Evolutionary conservation across 2,329 filamentous ascomycete species (phyloP).

Genomic region (Podosphaera fusca): DNA sequence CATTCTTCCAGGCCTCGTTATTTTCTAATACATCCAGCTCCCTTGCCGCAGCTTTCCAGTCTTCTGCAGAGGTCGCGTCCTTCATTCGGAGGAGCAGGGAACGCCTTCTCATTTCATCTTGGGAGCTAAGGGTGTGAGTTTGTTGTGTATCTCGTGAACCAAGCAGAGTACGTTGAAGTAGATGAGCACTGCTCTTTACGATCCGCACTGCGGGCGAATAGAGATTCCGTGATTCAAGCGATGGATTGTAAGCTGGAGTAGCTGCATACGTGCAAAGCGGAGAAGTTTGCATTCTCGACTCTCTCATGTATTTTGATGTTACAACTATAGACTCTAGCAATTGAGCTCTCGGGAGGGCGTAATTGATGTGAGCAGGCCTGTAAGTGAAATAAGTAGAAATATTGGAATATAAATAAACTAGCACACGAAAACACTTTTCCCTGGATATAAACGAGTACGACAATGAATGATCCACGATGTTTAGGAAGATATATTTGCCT

Average conservation of each 20-base stretch:
- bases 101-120: slow-evolving; percentile 34
- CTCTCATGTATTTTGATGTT: background rate
- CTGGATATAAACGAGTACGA: too few relatives aligned
- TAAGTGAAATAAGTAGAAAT: too few relatives aligned
- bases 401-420: too few relatives aligned
- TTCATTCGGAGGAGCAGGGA: slow-evolving; percentile 40
- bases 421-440: too few relatives aligned
- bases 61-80: slow-evolving; percentile 39
- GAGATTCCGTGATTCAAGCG: slow-evolving; percentile 7
- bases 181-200: slow-evolving; percentile 8
- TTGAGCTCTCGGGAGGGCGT: too few relatives aligned
- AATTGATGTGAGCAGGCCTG: too few relatives aligned
- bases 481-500: too few relatives aligned
- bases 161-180: slow-evolving; percentile 12
- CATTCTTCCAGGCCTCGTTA: slow-evolving; percentile 60
- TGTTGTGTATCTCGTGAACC: slow-evolving; percentile 16
- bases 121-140: slow-evolving; percentile 24
- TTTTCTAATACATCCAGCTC: slow-evolving; percentile 62
- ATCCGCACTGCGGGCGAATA: slow-evolving; percentile 10
- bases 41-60: slow-evolving; percentile 55
- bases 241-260: background rate
- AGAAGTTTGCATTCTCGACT: background rate
- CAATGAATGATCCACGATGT: background rate
- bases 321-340: too few relatives aligned
- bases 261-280: background rate